A percentile compares a stretch with the other conserved stretches of the same genome.
phyloP scores from a whole-genome alignment of 2,329 filamentous ascomycete species.

The Penicillium nordicum region DNA sequence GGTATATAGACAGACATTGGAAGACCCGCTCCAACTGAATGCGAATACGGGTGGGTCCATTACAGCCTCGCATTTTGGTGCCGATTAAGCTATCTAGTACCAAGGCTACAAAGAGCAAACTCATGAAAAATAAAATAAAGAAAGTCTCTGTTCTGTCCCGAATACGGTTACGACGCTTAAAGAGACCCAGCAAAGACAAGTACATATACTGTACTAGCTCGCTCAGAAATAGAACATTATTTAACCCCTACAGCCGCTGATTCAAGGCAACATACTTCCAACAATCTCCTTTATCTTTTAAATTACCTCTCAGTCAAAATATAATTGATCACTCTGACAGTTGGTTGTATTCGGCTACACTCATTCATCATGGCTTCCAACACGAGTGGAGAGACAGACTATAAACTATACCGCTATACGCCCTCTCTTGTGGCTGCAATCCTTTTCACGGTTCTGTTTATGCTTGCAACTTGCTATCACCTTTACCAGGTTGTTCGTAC shows the following conservation, averaged over 20 bases:
- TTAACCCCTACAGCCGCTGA: not conserved
- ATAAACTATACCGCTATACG: slow-evolving; percentile 20
- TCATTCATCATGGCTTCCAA: not conserved
- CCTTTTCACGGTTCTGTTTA: slow-evolving; percentile 22
- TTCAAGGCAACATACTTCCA: not conserved
- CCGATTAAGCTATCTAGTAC: not conserved
- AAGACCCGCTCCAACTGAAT: not conserved
- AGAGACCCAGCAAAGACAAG: not conserved
- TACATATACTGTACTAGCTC: not conserved
- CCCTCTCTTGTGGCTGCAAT: slow-evolving; percentile 26
- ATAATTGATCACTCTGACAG: not conserved
- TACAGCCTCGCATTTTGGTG: not conserved
- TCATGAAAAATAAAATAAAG: not conserved
- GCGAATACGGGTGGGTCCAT: not conserved
- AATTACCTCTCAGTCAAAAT: not conserved
- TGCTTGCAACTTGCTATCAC: slow-evolving; percentile 7
- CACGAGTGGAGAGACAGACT: not conserved
- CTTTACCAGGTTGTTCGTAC: slow-evolving; percentile 11
- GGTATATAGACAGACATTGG: too few species aligned
- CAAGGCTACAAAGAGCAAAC: not conserved
- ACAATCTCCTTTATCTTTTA: not conserved
- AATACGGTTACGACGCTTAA: not conserved
- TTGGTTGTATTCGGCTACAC: not conserved
- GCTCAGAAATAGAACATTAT: not conserved
- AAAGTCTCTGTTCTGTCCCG: not conserved